Evolutionary conservation across 2,329 filamentous ascomycete genomes (phyloP), one percentile per base, ranked within the genome.

Genomic region (Thermothelomyces thermophilus): DNA sequence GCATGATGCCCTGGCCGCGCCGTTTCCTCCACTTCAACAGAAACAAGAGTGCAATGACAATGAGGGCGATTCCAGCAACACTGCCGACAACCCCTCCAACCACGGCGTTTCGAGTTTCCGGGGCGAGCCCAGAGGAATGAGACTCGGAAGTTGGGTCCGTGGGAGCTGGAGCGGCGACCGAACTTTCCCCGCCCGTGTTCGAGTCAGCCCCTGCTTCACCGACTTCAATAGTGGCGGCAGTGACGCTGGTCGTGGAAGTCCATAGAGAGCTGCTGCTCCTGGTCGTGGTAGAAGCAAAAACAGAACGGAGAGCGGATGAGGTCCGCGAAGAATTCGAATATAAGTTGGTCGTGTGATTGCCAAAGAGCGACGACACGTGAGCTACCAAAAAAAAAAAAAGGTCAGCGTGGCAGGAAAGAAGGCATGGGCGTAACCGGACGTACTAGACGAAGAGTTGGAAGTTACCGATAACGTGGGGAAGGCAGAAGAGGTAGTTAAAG

Each of bases 11-110:
- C 6, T 68, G 64, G 30, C 63, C 57, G 10, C 56, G 52, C 49
- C 70, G 70, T 49, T 74, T 82, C 69, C 73, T 80, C 69, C 76
- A 79, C 56, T 72, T 71, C 37, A 83, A 60, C n/a, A 75, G 58
- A 51, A 76, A 67, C 50, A 83, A 64, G 5, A 79, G 62, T 9
- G 26, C 26, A 10, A 46, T 1, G 24, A 19, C 44, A 26, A 84
- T 62, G 40, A 83, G 67, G 11, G 79, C 79, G 1, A 78, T 64
- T 16, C 80, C 81, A 14, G 80, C 80, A 28, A 84, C 62, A 35
- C 76, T 71, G 19, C 79, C 79, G 16, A 82, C 68, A 1, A 82
- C 76, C 28, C 79, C 73, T 0, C 78, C 79, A 7, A 79, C 76
- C 24, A 82, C 61, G 8, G 67, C 56, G 46, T 58, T 58, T 35